phyloP scores from a whole-genome alignment of 768 basidiomycete genomes.

The Russula abietina region DNA sequence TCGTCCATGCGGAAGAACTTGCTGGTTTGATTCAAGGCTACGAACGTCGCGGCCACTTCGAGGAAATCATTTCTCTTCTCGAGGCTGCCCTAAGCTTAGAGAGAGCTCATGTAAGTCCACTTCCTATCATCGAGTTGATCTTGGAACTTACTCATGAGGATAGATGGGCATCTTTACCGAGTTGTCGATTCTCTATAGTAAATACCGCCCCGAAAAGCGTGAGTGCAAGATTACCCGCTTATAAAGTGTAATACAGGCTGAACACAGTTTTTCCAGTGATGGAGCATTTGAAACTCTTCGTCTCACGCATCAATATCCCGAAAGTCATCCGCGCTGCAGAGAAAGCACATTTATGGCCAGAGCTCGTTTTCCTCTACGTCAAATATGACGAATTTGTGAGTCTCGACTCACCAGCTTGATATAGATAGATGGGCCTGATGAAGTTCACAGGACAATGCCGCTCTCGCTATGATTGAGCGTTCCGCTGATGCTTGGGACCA shows the following conservation, averaged over 20 bases:
- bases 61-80: constrained; percentile 84
- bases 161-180: constrained; percentile 98
- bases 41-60: constrained; percentile 88
- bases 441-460: constrained; percentile 76
- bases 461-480: constrained; percentile 97
- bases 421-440: neutral
- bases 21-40: constrained; percentile 70
- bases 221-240: constrained; percentile 31
- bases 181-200: constrained; percentile 85
- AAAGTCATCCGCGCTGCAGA: constrained; percentile 98
- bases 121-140: neutral
- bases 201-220: constrained; percentile 92
- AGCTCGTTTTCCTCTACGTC: constrained; percentile 96
- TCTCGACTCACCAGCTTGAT: constrained; percentile 17
- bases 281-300: constrained; percentile 97
- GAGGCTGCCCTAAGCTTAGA: constrained; percentile 96
- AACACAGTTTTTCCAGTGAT: constrained; percentile 54
- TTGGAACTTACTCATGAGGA: constrained; percentile 16
- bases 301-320: constrained; percentile 95
- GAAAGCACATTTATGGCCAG: constrained; percentile 96
- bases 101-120: constrained; percentile 70
- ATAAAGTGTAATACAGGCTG: neutral
- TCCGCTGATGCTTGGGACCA: constrained; percentile 99
- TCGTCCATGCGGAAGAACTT: constrained; percentile 91
- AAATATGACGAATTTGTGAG: constrained; percentile 93